Conservation (phyloP, 768 basidiomycete genomes). For the Crepidotus variabilis region DNA sequence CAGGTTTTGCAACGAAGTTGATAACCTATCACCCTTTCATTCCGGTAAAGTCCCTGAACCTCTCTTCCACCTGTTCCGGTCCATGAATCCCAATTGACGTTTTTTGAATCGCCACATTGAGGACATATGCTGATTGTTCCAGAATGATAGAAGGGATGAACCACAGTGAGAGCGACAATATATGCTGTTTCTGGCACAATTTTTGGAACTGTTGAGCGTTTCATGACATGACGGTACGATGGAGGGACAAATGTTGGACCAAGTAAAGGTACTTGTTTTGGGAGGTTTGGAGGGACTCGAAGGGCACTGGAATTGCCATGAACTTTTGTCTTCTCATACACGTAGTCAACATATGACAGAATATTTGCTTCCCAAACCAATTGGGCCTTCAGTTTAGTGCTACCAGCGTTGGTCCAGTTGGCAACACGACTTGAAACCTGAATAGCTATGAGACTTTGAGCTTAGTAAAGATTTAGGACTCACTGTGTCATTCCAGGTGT, state of each 20-base stretch:
- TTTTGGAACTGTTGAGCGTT: no score
- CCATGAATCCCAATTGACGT: background rate
- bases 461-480: background rate
- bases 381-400: background rate
- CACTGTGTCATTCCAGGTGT: background rate
- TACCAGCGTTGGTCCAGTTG: background rate
- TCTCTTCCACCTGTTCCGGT: background rate
- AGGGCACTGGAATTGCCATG: no score
- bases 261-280: background rate
- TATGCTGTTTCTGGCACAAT: constrained; percentile 4
- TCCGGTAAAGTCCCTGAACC: background rate
- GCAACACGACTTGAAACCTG: background rate
- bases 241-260: constrained; percentile 5
- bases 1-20: constrained; percentile 9
- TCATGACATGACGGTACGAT: constrained; percentile 3
- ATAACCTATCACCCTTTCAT: constrained; percentile 6
- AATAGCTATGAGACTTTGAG: background rate
- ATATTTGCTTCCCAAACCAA: constrained; percentile 1
- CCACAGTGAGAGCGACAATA: background rate
- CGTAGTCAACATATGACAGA: background rate
- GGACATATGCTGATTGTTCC: constrained; percentile 1
- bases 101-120: constrained; percentile 3
- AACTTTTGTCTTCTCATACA: background rate
- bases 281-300: background rate
- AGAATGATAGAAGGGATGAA: background rate